phyloP scores from a whole-genome alignment of 2,329 filamentous ascomycete species.

The Fusarium tuaranense region DNA sequence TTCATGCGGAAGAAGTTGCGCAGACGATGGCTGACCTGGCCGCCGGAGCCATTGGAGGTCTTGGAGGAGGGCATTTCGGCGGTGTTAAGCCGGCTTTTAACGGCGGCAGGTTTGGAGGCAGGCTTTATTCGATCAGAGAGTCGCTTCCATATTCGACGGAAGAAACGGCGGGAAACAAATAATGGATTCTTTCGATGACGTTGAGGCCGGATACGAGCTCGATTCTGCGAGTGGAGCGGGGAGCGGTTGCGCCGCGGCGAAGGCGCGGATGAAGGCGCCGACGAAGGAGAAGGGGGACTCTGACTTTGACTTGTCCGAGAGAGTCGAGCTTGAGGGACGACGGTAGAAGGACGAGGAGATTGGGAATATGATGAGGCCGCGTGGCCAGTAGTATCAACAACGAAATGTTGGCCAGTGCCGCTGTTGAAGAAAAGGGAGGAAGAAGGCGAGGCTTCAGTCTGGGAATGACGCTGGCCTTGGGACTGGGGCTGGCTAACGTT shows the following conservation, averaged over 20 bases:
- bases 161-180: constrained; percentile 14
- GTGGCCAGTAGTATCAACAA: constrained; percentile 4
- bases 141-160: constrained; percentile 54
- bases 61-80: constrained; percentile 65
- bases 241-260: constrained; percentile 23
- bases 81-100: background rate
- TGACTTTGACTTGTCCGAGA: background rate
- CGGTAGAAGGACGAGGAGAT: constrained; percentile 15
- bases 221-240: constrained; percentile 12
- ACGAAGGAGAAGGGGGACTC: background rate
- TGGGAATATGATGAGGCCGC: constrained; percentile 11
- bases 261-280: constrained; percentile 24
- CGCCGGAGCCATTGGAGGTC: constrained; percentile 61
- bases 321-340: constrained; percentile 7
- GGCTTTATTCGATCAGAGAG: constrained; percentile 47
- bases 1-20: constrained; percentile 80
- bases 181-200: constrained; percentile 18
- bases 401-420: background rate
- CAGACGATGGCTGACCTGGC: constrained; percentile 75
- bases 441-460: constrained; percentile 23
- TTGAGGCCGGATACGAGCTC: constrained; percentile 28
- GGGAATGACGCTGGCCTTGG: constrained; percentile 37
- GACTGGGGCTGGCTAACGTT: constrained; percentile 29
- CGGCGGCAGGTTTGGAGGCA: constrained; percentile 21
- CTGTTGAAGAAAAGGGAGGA: constrained; percentile 29